Evolutionary conservation across 1,284 basidiomycete species (phyloP).

Genomic region (Pseudomicrostroma phylloplanum): DNA sequence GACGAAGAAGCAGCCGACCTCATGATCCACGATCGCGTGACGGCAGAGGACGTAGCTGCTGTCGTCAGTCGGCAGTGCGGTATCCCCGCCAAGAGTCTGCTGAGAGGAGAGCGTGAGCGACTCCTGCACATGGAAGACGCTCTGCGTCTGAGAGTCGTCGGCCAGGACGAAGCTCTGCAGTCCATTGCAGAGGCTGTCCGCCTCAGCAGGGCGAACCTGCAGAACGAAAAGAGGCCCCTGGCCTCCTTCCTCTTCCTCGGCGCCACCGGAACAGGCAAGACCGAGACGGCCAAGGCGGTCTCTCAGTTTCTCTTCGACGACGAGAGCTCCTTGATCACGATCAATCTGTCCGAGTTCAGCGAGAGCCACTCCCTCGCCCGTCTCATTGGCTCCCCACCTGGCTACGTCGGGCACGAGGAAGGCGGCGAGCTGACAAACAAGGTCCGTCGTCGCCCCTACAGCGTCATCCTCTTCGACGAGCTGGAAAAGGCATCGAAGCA

Average conservation of each 20-base stretch:
- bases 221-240: slow-evolving; percentile 76
- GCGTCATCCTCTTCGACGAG: slow-evolving; percentile 49
- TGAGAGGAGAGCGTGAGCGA: slow-evolving; percentile 83
- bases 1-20: not conserved
- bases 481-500: slow-evolving; percentile 67
- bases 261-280: slow-evolving; percentile 77
- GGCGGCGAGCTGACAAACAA: slow-evolving; percentile 38
- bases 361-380: slow-evolving; percentile 84
- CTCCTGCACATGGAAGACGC: slow-evolving; percentile 82
- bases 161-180: slow-evolving; percentile 75
- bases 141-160: slow-evolving; percentile 70
- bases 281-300: slow-evolving; percentile 63
- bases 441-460: slow-evolving; percentile 25
- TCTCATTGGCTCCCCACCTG: slow-evolving; percentile 81
- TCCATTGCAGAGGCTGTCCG: slow-evolving; percentile 80
- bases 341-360: slow-evolving; percentile 59
- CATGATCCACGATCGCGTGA: slow-evolving; percentile 79
- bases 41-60: slow-evolving; percentile 75
- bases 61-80: slow-evolving; percentile 80
- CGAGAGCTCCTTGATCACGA: slow-evolving; percentile 65
- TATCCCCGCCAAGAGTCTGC: slow-evolving; percentile 78
- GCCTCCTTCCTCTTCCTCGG: slow-evolving; percentile 86
- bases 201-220: slow-evolving; percentile 80
- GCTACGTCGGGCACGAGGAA: slow-evolving; percentile 51
- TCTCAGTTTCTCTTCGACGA: slow-evolving; percentile 73